Evolutionary conservation across 2,329 filamentous ascomycete genomes (phyloP).

Genomic region (Paramyrothecium roridum): DNA sequence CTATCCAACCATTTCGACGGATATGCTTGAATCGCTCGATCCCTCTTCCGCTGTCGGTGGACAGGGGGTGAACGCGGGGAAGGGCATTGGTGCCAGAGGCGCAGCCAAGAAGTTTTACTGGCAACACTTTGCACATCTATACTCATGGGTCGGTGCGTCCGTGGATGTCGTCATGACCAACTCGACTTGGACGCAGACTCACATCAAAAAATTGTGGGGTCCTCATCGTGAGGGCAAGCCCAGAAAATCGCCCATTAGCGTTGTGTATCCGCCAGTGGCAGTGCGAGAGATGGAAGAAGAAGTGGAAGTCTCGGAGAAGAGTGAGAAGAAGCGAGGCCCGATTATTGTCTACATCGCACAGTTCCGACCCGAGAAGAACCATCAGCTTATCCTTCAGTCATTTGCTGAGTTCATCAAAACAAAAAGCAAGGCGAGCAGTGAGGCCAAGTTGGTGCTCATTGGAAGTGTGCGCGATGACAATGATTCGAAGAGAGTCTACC

Average conservation of each 20-base stretch:
- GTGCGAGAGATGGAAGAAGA: conserved; percentile 77
- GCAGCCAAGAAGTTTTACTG: conserved; percentile 78
- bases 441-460: conserved; percentile 73
- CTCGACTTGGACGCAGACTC: conserved; percentile 86
- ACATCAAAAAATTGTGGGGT: conserved; percentile 80
- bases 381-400: conserved; percentile 78
- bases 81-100: conserved; percentile 71
- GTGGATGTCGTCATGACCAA: conserved; percentile 98
- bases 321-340: conserved; percentile 66
- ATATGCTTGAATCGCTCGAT: conserved; percentile 87
- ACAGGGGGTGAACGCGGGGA: conserved; percentile 79
- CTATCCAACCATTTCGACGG: conserved; percentile 96
- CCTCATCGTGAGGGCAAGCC: conserved; percentile 45
- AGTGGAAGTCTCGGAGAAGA: conserved; percentile 67
- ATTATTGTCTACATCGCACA: conserved; percentile 91
- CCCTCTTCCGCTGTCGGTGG: conserved; percentile 53
- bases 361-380: conserved; percentile 97
- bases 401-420: conserved; percentile 74
- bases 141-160: conserved; percentile 76
- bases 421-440: conserved; percentile 43
- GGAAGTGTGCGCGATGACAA: conserved; percentile 86
- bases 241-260: conserved; percentile 55
- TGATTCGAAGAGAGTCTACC: conserved; percentile 81
- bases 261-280: conserved; percentile 89
- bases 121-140: conserved; percentile 77